Base-by-base conservation (phyloP, 2,329 filamentous ascomycete species). In the Ceratocystis variospora region DNA sequence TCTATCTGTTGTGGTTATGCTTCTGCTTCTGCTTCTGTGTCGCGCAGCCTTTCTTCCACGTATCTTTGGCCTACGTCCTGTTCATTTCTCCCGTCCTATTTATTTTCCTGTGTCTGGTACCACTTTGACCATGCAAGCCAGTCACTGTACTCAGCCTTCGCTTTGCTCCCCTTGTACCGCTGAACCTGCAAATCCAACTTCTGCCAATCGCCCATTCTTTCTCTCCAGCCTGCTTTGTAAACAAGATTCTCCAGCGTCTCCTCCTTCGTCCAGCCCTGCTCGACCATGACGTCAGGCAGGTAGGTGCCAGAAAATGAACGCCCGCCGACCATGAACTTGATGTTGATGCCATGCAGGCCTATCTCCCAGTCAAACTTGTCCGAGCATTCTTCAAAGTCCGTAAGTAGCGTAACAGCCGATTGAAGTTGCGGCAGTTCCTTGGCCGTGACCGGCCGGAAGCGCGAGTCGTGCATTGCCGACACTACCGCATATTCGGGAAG, bases 191-290 rank as follows among this genome's bases (percentile, higher is more conserved):
- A 79, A 63, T 89, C 85, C 22, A 96, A 85, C 68, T 90, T 86
- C 70, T 82, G 82, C 93, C 92, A 97, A 50, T 83, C 81, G 1
- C 88, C 87, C 69, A 81, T 84, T 81, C 86, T 90, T 0, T 90
- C 91, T 67, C 81, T 82, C 92, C 92, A 99, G 1, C 94, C 94
- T 0, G 92, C 92, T 80, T 99, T 99, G 68, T 90, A 82, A 87
- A 96, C 94, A 73, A 97, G 77, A 75, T 89, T 95, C 65, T 91
- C 81, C 2, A 99, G 76, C 0, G 93, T 89, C 80, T 97, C 90
- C 74, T 97, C 92, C 76, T 94, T 92, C 10, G 83, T 89, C 94
- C 94, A 99, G 17, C 90, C 92, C 74, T 97, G 94, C 79, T 99
- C 94, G 0, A 83, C 79, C 8, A 93, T 88, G 5, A 99, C 91